Percentiles rank a stretch among this genome's conserved stretches.
These are phyloP conservation scores for Dipodascus geniculatus DNA, from an alignment of 805 yeast species.

Conservation along the genomic window DNA sequence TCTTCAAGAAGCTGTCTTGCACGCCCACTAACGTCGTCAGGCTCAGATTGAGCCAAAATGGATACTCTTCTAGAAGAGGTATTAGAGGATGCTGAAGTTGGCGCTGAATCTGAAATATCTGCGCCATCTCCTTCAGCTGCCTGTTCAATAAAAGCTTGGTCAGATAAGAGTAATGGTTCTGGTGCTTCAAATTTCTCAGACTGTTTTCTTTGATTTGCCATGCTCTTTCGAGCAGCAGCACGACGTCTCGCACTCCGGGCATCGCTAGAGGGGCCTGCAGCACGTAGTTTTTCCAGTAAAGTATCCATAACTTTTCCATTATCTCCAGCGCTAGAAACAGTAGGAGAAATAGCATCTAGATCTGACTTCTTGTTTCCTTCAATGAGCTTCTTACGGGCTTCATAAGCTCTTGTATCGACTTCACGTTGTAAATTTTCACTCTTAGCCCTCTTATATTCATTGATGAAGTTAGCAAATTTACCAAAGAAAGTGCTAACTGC, in stretches of 20 bases:
- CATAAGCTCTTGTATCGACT: constrained; percentile 68
- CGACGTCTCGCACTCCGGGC: constrained; percentile 75
- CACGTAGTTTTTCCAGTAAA: constrained; percentile 72
- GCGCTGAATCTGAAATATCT: constrained; percentile 1
- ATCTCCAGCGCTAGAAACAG: constrained; percentile 23
- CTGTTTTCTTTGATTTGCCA: constrained; percentile 30
- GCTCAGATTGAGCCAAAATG: neutral
- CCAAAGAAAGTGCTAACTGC: constrained; percentile 61
- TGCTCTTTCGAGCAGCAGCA: constrained; percentile 59
- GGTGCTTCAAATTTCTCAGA: constrained; percentile 6
- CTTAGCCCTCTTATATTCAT: constrained; percentile 70
- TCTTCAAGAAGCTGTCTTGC: constrained; percentile 56
- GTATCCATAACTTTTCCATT: constrained; percentile 67
- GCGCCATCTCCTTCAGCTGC: constrained; percentile 3
- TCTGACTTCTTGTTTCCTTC: constrained; percentile 34
- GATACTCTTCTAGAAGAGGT: constrained; percentile 1
- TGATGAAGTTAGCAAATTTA: constrained; percentile 68
- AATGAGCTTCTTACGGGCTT: constrained; percentile 55
- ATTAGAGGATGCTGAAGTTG: neutral
- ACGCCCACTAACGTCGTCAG: constrained; percentile 40
- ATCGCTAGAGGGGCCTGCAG: constrained; percentile 68
- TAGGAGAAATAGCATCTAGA: constrained; percentile 8
- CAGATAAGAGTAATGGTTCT: constrained; percentile 2
- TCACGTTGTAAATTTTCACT: constrained; percentile 69
- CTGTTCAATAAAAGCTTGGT: neutral